phyloP scores from a whole-genome alignment of 2,329 filamentous ascomycete genomes.

The Fusarium ambrosium region DNA sequence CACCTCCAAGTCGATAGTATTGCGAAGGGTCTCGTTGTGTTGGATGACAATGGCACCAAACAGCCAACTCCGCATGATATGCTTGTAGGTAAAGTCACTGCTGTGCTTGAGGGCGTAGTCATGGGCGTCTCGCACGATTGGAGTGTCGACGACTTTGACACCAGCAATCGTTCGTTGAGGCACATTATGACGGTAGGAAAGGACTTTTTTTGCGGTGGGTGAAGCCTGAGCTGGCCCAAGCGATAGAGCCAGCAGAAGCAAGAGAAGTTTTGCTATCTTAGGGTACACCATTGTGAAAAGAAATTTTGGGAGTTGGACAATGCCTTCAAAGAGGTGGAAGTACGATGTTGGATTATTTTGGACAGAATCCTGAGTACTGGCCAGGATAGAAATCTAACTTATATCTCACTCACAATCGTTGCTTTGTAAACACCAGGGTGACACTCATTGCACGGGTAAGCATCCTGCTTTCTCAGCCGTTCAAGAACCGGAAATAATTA shows the following conservation, averaged over 20 bases:
- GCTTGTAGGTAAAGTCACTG: slow-evolving; percentile 23
- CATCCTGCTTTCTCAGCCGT: background rate
- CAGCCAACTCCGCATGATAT: slow-evolving; percentile 26
- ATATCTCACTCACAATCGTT: background rate
- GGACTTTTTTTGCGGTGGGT: background rate
- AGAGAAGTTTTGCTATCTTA: background rate
- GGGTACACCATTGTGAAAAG: background rate
- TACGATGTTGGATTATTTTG: background rate
- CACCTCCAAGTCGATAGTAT: slow-evolving; percentile 1
- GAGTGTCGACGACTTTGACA: slow-evolving; percentile 10
- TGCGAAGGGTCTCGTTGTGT: slow-evolving; percentile 9
- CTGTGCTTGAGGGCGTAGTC: slow-evolving; percentile 8
- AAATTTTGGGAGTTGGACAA: background rate
- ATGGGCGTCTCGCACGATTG: slow-evolving; percentile 14
- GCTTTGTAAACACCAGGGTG: background rate
- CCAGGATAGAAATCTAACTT: background rate
- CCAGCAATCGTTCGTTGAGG: slow-evolving; percentile 5
- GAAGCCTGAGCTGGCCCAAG: background rate
- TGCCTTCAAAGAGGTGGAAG: background rate
- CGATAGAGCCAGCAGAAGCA: background rate
- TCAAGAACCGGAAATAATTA: background rate
- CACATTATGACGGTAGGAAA: background rate
- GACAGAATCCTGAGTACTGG: background rate
- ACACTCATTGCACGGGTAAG: background rate
- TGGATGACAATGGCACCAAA: slow-evolving; percentile 15